Base-by-base conservation (phyloP, 371 early-diverging fungal genomes). In the Sporodiniella umbellata region DNA sequence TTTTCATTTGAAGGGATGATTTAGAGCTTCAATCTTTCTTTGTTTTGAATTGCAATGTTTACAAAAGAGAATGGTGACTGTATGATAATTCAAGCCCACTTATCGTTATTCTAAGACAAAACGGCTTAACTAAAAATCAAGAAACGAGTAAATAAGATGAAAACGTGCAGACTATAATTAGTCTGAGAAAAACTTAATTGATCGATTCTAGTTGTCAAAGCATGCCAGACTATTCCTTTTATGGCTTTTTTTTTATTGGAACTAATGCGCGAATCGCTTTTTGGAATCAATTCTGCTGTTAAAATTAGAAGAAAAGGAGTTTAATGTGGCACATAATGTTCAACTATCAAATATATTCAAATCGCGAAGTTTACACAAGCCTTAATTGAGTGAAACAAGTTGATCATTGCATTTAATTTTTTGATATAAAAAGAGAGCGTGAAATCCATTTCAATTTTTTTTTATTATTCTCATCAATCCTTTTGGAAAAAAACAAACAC, bases 331-430 rank as follows among this genome's bases (percentile, higher is more conserved):
- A 35, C 35, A 6, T n/a, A n/a, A 35, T 14, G 35, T 35, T 35
- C 15, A 35, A 35, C 15, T 35, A 5, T n/a, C 8, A 35, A n/a
- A 14, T 6, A n/a, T 5, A 8, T 35, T n/a, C 8, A 35, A n/a
- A 14, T 35, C 4, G 14, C 35, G 35, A 35, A 17, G 15, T 22
- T 24, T 30, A 18, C 50, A 40, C 50, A 49, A 49, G 33, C 12
- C 15, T 49, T 37, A 39, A 40, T 49, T 49, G 40, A 40, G 50
- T 21, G 42, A 28, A 25, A 49, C 38, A 33, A 30, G 19, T 40
- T 23, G 11, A 5, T 35, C 7, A 4, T 28, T 28, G 30, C 4
- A 28, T n/a, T n/a, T 31, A 10, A 12, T 31, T 12, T 31, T 31
- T 31, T 31, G 7, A 14, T 35, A 35, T 35, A 35, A 35, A 35